These are phyloP conservation scores for Lasiosphaeriaceae sp. DNA, from an alignment of 495 filamentous ascomycete species.

Conservation along the genomic window DNA sequence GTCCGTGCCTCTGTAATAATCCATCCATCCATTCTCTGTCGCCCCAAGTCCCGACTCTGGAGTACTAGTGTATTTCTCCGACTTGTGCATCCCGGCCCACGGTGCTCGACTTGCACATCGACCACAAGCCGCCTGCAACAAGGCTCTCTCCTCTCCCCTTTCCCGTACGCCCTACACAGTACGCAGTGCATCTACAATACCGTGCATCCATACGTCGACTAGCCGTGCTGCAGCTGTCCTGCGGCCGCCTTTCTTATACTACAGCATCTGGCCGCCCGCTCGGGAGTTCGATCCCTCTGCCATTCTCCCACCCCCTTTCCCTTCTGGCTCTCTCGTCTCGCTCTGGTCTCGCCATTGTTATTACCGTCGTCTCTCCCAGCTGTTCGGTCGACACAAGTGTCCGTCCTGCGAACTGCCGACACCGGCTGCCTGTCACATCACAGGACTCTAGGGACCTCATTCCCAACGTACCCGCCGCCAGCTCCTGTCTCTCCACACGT, in stretches of 20 bases:
- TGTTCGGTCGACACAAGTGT: background rate
- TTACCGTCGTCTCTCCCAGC: background rate
- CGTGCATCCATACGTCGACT: background rate
- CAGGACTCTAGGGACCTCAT: background rate
- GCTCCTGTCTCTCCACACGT: background rate
- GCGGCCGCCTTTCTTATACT: constrained; percentile 8
- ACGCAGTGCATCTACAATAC: background rate
- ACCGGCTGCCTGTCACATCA: background rate
- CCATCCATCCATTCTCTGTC: too few relatives aligned
- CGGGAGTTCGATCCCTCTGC: background rate
- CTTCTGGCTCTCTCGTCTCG: background rate
- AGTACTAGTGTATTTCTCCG: background rate
- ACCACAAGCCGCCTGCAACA: background rate
- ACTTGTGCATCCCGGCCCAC: background rate
- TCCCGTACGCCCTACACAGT: too few relatives aligned
- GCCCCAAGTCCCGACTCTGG: too few relatives aligned
- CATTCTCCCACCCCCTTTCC: background rate
- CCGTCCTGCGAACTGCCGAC: background rate
- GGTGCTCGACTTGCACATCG: background rate
- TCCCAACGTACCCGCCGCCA: background rate
- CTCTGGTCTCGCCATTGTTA: background rate
- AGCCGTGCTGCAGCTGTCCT: constrained; percentile 13
- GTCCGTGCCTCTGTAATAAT: too few relatives aligned
- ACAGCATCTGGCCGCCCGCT: background rate
- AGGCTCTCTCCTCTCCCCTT: background rate